A percentile compares a stretch with the other conserved stretches of the same genome.
Conservation (phyloP, 768 basidiomycete genomes). For the Suillus discolor region DNA sequence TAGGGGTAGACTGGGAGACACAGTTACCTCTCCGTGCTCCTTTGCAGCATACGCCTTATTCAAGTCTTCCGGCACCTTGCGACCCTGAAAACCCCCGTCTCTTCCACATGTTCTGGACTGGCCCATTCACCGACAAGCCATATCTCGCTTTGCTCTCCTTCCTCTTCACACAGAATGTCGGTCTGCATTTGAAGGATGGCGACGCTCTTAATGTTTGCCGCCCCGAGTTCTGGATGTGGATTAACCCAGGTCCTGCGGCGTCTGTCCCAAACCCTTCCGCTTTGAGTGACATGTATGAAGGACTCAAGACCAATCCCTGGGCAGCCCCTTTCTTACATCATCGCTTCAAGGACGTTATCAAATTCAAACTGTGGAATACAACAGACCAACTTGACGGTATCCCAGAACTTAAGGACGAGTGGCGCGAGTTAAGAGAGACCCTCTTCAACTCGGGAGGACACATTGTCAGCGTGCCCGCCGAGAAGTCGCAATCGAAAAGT, state of each 20-base stretch:
- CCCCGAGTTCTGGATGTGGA: conserved; percentile 97
- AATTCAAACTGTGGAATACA: conserved; percentile 98
- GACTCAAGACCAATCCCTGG: conserved; percentile 88
- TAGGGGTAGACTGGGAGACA: conserved; percentile 63
- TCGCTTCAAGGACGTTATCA: conserved; percentile 88
- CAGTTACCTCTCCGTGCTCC: conserved; percentile 49
- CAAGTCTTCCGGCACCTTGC: conserved; percentile 64
- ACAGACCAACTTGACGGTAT: conserved; percentile 94
- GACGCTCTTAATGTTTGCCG: conserved; percentile 57
- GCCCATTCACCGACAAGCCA: conserved; percentile 97
- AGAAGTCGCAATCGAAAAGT: conserved; percentile 35
- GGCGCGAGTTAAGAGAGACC: conserved; percentile 72
- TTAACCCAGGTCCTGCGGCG: conserved; percentile 96
- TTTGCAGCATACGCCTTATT: conserved; percentile 55
- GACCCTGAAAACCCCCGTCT: conserved; percentile 84
- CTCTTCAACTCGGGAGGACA: conserved; percentile 89
- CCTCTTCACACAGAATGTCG: conserved; percentile 94
- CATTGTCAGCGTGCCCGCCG: conserved; percentile 63
- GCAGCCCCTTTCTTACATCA: conserved; percentile 92
- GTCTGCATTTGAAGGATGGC: conserved; percentile 67
- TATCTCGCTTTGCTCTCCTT: conserved; percentile 94
- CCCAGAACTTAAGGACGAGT: conserved; percentile 87
- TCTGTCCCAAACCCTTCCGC: conserved; percentile 85
- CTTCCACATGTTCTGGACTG: conserved; percentile 99
- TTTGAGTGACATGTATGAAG: conserved; percentile 77